Conservation (phyloP, 768 basidiomycete species). For the Pulveroboletus sp. region DNA sequence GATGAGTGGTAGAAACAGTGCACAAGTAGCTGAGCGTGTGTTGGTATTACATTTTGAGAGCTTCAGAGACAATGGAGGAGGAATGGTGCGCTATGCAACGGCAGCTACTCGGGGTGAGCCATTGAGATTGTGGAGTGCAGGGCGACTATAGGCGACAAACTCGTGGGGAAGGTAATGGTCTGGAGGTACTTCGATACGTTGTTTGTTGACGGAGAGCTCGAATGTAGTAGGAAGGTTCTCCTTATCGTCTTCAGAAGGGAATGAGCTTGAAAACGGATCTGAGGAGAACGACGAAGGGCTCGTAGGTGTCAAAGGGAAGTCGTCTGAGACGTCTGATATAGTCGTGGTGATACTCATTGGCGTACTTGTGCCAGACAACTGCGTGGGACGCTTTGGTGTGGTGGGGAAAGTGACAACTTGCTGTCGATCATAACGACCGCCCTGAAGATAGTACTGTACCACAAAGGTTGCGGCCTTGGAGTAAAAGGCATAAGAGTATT, state of each 20-base stretch:
- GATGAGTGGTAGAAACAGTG: slow-evolving; percentile 61
- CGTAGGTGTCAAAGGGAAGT: slow-evolving; percentile 79
- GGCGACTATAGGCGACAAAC: slow-evolving; percentile 73
- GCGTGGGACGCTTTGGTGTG: slow-evolving; percentile 44
- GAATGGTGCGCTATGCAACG: slow-evolving; percentile 51
- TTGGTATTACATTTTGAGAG: slow-evolving; percentile 77
- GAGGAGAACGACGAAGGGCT: slow-evolving; percentile 50
- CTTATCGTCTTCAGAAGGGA: slow-evolving; percentile 68
- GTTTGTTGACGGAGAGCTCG: slow-evolving; percentile 70
- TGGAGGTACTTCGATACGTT: slow-evolving; percentile 58
- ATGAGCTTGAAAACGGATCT: slow-evolving; percentile 51
- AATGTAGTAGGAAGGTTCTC: slow-evolving; percentile 71
- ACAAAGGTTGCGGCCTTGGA: slow-evolving; percentile 93
- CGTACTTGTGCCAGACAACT: slow-evolving; percentile 54
- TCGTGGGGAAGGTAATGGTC: slow-evolving; percentile 80
- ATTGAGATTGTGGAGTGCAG: slow-evolving; percentile 75
- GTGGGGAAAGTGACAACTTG: slow-evolving; percentile 50
- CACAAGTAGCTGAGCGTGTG: slow-evolving; percentile 57
- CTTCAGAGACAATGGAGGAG: slow-evolving; percentile 42
- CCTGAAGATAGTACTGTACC: slow-evolving; percentile 90
- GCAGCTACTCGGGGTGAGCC: slow-evolving; percentile 50
- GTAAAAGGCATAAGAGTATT: slow-evolving; percentile 96
- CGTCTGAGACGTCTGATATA: slow-evolving; percentile 72
- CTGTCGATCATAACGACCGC: slow-evolving; percentile 64
- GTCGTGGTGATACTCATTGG: slow-evolving; percentile 73